These are phyloP conservation scores for Penicillium egyptiacum DNA, from an alignment of 495 filamentous ascomycete species.

Conservation along the genomic window DNA sequence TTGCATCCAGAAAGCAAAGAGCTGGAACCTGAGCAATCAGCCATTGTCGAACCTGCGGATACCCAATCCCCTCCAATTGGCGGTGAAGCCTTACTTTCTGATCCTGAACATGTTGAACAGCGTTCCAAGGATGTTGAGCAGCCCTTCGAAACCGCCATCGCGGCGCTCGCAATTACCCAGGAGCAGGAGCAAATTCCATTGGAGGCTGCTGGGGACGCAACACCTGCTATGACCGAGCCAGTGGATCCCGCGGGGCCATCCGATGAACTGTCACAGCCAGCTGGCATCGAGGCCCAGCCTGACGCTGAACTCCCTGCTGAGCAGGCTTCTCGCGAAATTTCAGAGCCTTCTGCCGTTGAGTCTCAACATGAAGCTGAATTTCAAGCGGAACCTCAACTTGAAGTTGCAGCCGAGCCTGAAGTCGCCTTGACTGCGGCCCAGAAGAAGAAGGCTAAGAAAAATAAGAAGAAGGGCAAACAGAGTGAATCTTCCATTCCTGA, in stretches of 20 bases:
- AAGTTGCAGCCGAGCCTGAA: constrained; percentile 21
- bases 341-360: constrained; percentile 13
- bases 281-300: background rate
- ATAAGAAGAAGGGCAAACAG: constrained; percentile 34
- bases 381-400: constrained; percentile 5
- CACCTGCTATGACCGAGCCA: background rate
- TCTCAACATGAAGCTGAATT: constrained; percentile 10
- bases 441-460: constrained; percentile 45
- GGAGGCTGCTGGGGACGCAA: constrained; percentile 5
- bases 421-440: constrained; percentile 23
- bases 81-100: constrained; percentile 23
- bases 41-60: constrained; percentile 16
- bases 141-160: constrained; percentile 10
- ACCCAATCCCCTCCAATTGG: constrained; percentile 20
- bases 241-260: background rate
- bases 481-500: constrained; percentile 20
- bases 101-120: constrained; percentile 5
- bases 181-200: constrained; percentile 8
- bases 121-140: background rate
- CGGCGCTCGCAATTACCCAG: constrained; percentile 3
- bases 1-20: constrained; percentile 15
- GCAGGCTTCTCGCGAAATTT: background rate
- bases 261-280: background rate
- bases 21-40: constrained; percentile 17
- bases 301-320: background rate